phyloP scores from a whole-genome alignment of 345 rosid species.

The Eucalyptus sp. region DNA sequence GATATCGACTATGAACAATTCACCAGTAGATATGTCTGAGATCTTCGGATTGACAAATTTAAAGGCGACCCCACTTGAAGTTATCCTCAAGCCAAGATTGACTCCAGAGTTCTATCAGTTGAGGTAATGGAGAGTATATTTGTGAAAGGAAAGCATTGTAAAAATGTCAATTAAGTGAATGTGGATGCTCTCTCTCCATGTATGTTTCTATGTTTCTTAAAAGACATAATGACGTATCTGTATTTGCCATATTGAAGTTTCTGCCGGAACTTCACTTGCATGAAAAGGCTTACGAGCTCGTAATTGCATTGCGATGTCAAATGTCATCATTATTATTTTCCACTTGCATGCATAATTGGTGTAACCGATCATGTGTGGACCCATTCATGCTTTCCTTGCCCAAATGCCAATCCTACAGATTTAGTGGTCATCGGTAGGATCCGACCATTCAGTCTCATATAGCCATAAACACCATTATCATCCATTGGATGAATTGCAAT shows the following conservation, averaged over 20 bases:
- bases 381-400: neutral
- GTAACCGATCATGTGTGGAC: neutral
- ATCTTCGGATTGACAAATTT: neutral
- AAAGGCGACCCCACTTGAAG: slow-evolving; percentile 5
- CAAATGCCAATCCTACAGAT: neutral
- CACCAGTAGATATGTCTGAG: slow-evolving; percentile 7
- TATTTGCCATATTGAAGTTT: neutral
- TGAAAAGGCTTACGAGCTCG: neutral
- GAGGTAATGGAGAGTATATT: neutral
- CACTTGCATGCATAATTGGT: neutral
- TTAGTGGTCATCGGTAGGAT: neutral
- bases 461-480: neutral
- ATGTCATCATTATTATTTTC: neutral
- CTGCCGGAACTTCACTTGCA: neutral
- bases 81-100: slow-evolving; percentile 5
- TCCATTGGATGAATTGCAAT: neutral
- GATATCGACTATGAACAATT: neutral
- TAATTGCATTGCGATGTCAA: neutral
- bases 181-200: neutral
- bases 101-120: neutral
- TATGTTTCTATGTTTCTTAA: neutral
- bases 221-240: neutral
- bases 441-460: neutral
- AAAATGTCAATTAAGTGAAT: neutral
- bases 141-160: neutral